Percentiles rank a stretch among this genome's conserved stretches.
Evolutionary conservation across 371 early-diverging fungal species (phyloP).

Genomic region (Coemansia sp.): DNA sequence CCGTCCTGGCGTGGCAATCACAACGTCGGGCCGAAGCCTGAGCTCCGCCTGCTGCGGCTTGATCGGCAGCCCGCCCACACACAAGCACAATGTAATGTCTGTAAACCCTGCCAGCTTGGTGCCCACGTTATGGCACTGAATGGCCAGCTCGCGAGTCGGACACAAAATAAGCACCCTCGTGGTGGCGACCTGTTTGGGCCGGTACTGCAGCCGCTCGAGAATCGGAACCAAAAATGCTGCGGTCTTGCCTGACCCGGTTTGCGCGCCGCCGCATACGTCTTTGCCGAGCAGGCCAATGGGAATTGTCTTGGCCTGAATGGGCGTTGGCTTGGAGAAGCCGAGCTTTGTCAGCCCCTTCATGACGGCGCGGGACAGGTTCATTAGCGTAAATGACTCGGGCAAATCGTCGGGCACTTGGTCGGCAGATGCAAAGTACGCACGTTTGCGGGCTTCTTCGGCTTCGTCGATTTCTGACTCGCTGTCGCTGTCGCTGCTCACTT

Average conservation of each 20-base stretch:
- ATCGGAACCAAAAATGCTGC: slow-evolving; percentile 98
- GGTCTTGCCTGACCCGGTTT: slow-evolving; percentile 99
- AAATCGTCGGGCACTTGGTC: slow-evolving; percentile 56
- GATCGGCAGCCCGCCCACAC: slow-evolving; percentile 92
- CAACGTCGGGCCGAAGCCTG: slow-evolving; percentile 89
- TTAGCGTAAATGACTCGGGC: slow-evolving; percentile 70
- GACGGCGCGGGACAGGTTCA: slow-evolving; percentile 94
- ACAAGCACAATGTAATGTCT: slow-evolving; percentile 82
- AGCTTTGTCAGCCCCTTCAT: slow-evolving; percentile 87
- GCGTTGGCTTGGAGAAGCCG: slow-evolving; percentile 93
- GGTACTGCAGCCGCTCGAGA: slow-evolving; percentile 89
- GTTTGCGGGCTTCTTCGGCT: slow-evolving; percentile 60
- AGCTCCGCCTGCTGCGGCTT: slow-evolving; percentile 93
- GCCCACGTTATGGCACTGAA: slow-evolving; percentile 93
- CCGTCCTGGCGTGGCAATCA: slow-evolving; percentile 99
- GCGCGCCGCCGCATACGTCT: slow-evolving; percentile 99
- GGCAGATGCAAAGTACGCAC: slow-evolving; percentile 73
- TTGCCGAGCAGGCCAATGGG: slow-evolving; percentile 96
- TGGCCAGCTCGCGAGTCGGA: slow-evolving; percentile 99
- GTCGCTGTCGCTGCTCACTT: slow-evolving; percentile 18
- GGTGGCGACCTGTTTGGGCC: slow-evolving; percentile 75
- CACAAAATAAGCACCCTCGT: slow-evolving; percentile 95
- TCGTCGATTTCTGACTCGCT: slow-evolving; percentile 55
- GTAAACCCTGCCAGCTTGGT: slow-evolving; percentile 84
- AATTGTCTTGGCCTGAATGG: slow-evolving; percentile 95